phyloP scores from a whole-genome alignment of 2,329 filamentous ascomycete species.

The Didymosphaeria variabile region DNA sequence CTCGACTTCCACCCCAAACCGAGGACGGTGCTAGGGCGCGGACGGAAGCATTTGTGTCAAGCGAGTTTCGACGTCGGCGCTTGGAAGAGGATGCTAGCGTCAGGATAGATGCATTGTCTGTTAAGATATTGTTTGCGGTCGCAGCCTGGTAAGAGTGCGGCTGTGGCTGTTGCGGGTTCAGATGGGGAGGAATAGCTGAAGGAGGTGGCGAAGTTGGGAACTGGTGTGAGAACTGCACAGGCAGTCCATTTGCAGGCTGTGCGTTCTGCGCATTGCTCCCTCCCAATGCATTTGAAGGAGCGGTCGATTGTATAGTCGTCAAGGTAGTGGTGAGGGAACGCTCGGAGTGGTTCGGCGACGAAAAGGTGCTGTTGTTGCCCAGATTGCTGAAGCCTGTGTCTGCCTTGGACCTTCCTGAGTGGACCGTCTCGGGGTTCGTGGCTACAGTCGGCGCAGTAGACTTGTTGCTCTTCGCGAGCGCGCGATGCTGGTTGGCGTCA shows the following conservation, averaged over 20 bases:
- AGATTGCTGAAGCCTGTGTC: conserved; percentile 74
- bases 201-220: conserved; percentile 65
- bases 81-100: conserved; percentile 86
- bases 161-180: conserved; percentile 63
- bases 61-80: conserved; percentile 76
- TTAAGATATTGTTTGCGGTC: conserved; percentile 82
- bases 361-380: conserved; percentile 80
- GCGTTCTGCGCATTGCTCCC: conserved; percentile 49
- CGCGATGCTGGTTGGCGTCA: conserved; percentile 56
- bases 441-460: conserved; percentile 82
- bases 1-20: conserved; percentile 81
- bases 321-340: conserved; percentile 83
- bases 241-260: conserved; percentile 47
- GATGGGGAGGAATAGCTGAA: conserved; percentile 76
- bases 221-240: conserved; percentile 66
- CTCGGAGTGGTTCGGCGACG: conserved; percentile 81
- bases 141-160: conserved; percentile 79
- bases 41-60: conserved; percentile 87
- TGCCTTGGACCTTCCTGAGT: conserved; percentile 81
- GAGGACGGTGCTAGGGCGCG: conserved; percentile 84
- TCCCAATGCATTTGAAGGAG: conserved; percentile 62
- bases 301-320: conserved; percentile 82
- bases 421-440: conserved; percentile 80
- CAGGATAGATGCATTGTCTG: conserved; percentile 85
- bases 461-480: conserved; percentile 70